Evolutionary conservation across 2,329 filamentous ascomycete species (phyloP), one percentile per base, ranked within the genome.

Genomic region (Penicillium sp.): DNA sequence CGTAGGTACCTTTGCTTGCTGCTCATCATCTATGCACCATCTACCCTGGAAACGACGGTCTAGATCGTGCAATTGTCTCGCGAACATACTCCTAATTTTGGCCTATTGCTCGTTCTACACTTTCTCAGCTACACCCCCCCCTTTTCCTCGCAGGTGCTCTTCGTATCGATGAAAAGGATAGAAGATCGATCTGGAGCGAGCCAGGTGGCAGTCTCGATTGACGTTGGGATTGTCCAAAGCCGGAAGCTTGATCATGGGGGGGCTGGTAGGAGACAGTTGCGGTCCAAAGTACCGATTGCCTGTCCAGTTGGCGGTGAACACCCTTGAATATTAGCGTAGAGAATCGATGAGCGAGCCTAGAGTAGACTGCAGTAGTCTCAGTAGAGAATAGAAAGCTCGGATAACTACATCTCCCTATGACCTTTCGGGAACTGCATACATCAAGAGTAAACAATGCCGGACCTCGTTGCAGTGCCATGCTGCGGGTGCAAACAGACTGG

Each of bases 1-100:
- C 16, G 59, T 60, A 52, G 22, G 59, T 60, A 62, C 59, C 52
- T 63, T 61, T 59, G 55, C 51, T 51, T 46, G 45, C 37, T 33
- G 43, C 35, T 52, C n/a, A 25, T 52, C 43, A n/a, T 40, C 40
- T n/a, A 45, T 60, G 45, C 40, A 51, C 14, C 42, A 45, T 60
- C 38, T 33, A 51, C 14, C 42, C 16, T 43, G 33, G 59, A 59
- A 57, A 61, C 45, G 57, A 62, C 52, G 58, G 61, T 59, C 58
- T 63, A 58, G 60, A 58, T 57, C 49, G 25, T 22, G 19, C 16
- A 45, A 28, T 25, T 52, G 33, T 54, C 58, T 58, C 37, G 52
- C 52, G 48, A 64, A 64, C 57, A 57, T 54, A 64, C 58, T 49
- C 54, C 57, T 14, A 56, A 52, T 30, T 37, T 53, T 51, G 45